Conservation (phyloP, 192 early-diverging fungal species). For the Linnemannia zychae region DNA sequence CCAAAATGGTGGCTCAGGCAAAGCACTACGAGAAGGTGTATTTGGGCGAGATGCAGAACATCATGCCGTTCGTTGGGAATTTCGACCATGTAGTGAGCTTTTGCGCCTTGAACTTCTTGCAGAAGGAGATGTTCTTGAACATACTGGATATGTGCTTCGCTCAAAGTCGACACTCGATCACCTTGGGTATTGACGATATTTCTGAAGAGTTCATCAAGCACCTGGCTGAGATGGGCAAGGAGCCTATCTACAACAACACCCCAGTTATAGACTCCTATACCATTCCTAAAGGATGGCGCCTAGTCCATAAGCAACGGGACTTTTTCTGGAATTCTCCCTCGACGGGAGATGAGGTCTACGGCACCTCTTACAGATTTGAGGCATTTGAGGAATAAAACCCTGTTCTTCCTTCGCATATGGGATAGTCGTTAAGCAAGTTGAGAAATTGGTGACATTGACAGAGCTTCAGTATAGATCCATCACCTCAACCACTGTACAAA, state of each 20-base stretch:
- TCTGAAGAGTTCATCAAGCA: slow-evolving; percentile 21
- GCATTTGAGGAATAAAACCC: slow-evolving; percentile 11
- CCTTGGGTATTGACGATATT: slow-evolving; percentile 15
- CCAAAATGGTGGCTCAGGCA: slow-evolving; percentile 20
- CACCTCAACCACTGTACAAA: slow-evolving; percentile 8
- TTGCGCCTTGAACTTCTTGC: slow-evolving; percentile 20
- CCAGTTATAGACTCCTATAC: slow-evolving; percentile 14
- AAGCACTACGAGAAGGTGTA: slow-evolving; percentile 31
- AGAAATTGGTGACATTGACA: slow-evolving; percentile 4
- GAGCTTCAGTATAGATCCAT: slow-evolving; percentile 7
- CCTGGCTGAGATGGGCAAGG: slow-evolving; percentile 23
- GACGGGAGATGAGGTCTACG: slow-evolving; percentile 30
- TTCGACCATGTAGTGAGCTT: slow-evolving; percentile 29
- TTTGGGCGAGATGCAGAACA: slow-evolving; percentile 17
- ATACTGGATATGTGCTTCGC: slow-evolving; percentile 14
- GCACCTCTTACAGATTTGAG: slow-evolving; percentile 24
- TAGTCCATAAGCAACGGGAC: slow-evolving; percentile 17
- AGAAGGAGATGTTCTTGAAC: slow-evolving; percentile 10
- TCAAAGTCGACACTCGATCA: slow-evolving; percentile 21
- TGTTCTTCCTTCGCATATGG: slow-evolving; percentile 9
- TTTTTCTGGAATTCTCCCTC: slow-evolving; percentile 20
- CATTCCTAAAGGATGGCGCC: slow-evolving; percentile 23
- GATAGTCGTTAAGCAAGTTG: not conserved
- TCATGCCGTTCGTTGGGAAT: slow-evolving; percentile 21
- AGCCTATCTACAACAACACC: slow-evolving; percentile 11